Base-by-base conservation (phyloP, 768 basidiomycete species). In the Tricholoma sp. region DNA sequence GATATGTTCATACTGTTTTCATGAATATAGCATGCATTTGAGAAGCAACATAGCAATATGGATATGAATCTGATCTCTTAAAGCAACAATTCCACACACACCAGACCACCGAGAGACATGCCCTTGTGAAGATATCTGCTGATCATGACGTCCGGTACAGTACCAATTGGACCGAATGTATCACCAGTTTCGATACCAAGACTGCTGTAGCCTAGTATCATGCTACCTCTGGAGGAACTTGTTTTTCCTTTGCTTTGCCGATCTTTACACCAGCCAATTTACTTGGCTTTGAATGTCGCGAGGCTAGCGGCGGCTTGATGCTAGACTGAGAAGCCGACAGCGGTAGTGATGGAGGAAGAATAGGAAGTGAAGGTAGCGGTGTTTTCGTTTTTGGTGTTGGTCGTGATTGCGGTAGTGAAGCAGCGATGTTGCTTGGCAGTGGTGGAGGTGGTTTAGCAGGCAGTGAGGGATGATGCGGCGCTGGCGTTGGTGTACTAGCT, bases 261-360 rank as follows among this genome's bases (percentile, higher is more conserved):
- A 79, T 74, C 59, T 75, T 76, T n/a, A 78, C 75, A 1, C 78
- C 78, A 12, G 63, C 59, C 34, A 78, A 59, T 52, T 70, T 74
- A 1, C 66, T 37, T 29, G 52, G 6, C 20, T 65, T 66, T 18
- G 60, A 20, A 18, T 58, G 41, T n/a, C 57, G 47, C 45, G 52
- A 2, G 6, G 56, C 41, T 33, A 52, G 54, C 50, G 60, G 10
- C 31, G 15, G 20, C 18, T 53, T 51, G 41, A 59, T 32, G 36
- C 56, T 52, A 36, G 48, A 53, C 33, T 56, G 50, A 45, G 50
- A 18, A 48, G 51, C 52, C 6, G 59, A 37, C 53, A 54, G 55
- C 28, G 60, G 28, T 47, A 55, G 41, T 33, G 61, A 50, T 10
- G 58, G 41, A 54, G 57, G 55, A 20, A 50, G 47, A n/a, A 67